phyloP scores from a whole-genome alignment of 345 rosid genomes.

The Rhodamnia rubescens region DNA sequence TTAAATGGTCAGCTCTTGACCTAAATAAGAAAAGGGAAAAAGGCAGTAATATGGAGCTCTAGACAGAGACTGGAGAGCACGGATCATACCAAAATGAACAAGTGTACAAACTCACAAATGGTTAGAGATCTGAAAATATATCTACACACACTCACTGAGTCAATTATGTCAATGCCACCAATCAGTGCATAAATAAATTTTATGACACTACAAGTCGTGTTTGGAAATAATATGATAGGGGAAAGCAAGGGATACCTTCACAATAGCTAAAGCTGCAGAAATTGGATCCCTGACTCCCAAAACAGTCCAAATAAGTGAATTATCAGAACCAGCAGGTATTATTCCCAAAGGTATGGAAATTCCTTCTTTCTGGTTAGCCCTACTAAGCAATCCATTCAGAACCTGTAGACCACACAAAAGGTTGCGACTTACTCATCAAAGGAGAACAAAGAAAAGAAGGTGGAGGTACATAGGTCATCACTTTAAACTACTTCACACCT shows the following conservation, averaged over 20 bases:
- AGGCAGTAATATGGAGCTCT: not conserved
- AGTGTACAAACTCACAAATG: not conserved
- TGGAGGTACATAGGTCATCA: not conserved
- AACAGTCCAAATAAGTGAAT: conserved; percentile 97
- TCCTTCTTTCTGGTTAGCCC: conserved; percentile 94
- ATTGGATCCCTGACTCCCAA: conserved; percentile 94
- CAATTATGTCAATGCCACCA: not conserved
- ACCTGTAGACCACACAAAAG: conserved; percentile 40
- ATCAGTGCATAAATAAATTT: not conserved
- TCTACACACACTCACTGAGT: not conserved
- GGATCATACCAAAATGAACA: not conserved
- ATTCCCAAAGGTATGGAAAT: conserved; percentile 98
- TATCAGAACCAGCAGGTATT: conserved; percentile 98
- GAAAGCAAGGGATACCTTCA: conserved; percentile 52
- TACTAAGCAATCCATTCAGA: conserved; percentile 77
- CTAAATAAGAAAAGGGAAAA: not conserved
- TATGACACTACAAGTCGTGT: not conserved
- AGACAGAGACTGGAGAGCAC: not conserved
- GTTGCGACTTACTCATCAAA: not conserved
- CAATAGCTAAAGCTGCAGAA: conserved; percentile 91
- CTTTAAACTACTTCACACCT: not conserved
- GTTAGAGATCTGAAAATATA: not conserved
- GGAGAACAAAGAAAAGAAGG: not conserved
- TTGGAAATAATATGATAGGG: not conserved
- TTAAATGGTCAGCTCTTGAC: not conserved